Percentiles rank a stretch among this genome's conserved stretches.
These are phyloP conservation scores for Geoglossum cookeanum DNA, from an alignment of 2,329 filamentous ascomycete species.

Conservation along the genomic window DNA sequence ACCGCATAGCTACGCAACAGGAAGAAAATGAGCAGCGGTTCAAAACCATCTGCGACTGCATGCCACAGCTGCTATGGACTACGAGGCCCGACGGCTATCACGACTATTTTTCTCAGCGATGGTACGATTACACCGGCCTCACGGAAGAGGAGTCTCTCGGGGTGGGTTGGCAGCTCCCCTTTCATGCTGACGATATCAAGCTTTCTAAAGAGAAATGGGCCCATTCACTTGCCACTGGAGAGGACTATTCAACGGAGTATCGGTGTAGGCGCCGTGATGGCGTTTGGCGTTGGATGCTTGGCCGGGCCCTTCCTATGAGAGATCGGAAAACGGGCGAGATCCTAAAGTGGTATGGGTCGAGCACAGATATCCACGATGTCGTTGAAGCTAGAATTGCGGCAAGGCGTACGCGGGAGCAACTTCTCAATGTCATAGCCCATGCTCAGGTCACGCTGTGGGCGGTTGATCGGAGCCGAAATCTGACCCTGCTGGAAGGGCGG, in stretches of 20 bases:
- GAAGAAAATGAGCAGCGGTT: slow-evolving; percentile 56
- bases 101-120: slow-evolving; percentile 61
- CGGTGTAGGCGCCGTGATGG: slow-evolving; percentile 47
- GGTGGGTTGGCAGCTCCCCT: slow-evolving; percentile 39
- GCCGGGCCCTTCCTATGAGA: slow-evolving; percentile 47
- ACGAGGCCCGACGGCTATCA: slow-evolving; percentile 43
- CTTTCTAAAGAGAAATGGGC: slow-evolving; percentile 38
- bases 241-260: slow-evolving; percentile 52
- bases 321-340: slow-evolving; percentile 48
- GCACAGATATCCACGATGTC: slow-evolving; percentile 59
- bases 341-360: slow-evolving; percentile 65
- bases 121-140: slow-evolving; percentile 62
- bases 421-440: slow-evolving; percentile 54
- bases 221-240: slow-evolving; percentile 44
- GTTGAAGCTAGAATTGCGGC: slow-evolving; percentile 49
- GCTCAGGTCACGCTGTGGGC: slow-evolving; percentile 60
- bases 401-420: slow-evolving; percentile 46
- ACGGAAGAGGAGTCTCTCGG: slow-evolving; percentile 42
- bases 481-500: slow-evolving; percentile 54
- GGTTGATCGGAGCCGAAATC: slow-evolving; percentile 38
- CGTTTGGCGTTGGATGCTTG: slow-evolving; percentile 63
- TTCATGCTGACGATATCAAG: slow-evolving; percentile 50
- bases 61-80: slow-evolving; percentile 50
- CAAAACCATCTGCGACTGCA: slow-evolving; percentile 54
- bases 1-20: slow-evolving; percentile 49